Conservation (phyloP, 805 yeast genomes). For the Ogataea allantospora region DNA sequence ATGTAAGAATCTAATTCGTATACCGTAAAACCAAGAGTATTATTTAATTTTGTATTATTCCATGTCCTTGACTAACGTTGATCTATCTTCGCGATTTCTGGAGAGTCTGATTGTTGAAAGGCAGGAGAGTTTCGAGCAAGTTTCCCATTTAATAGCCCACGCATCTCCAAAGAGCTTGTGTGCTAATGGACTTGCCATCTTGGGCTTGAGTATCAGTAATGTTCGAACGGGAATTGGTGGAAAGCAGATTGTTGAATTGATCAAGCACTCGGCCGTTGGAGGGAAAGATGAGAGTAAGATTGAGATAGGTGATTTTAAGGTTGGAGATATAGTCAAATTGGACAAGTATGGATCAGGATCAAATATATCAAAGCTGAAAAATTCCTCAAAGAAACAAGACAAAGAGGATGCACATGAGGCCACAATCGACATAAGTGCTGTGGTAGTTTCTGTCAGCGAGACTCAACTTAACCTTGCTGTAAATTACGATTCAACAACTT, state of each 20-base stretch:
- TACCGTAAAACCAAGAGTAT: not conserved
- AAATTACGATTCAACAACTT: constrained; percentile 43
- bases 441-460: constrained; percentile 52
- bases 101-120: constrained; percentile 47
- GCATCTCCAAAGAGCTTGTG: constrained; percentile 67
- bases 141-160: constrained; percentile 41
- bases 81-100: constrained; percentile 38
- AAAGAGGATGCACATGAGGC: constrained; percentile 24
- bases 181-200: constrained; percentile 68
- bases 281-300: constrained; percentile 24
- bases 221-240: constrained; percentile 81
- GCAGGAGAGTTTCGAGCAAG: constrained; percentile 50
- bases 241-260: constrained; percentile 61
- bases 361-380: constrained; percentile 25
- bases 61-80: constrained; percentile 12
- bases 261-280: constrained; percentile 44
- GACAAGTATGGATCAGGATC: constrained; percentile 41
- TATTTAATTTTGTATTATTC: not conserved
- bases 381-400: constrained; percentile 31
- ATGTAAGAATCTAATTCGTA: constrained; percentile 1
- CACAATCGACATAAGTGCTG: constrained; percentile 51
- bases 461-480: constrained; percentile 56
- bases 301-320: constrained; percentile 52
- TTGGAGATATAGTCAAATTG: constrained; percentile 75
- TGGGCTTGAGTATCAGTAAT: constrained; percentile 60